Conservation (phyloP, 169 alveolate species). For the Eimeria necatrix region DNA sequence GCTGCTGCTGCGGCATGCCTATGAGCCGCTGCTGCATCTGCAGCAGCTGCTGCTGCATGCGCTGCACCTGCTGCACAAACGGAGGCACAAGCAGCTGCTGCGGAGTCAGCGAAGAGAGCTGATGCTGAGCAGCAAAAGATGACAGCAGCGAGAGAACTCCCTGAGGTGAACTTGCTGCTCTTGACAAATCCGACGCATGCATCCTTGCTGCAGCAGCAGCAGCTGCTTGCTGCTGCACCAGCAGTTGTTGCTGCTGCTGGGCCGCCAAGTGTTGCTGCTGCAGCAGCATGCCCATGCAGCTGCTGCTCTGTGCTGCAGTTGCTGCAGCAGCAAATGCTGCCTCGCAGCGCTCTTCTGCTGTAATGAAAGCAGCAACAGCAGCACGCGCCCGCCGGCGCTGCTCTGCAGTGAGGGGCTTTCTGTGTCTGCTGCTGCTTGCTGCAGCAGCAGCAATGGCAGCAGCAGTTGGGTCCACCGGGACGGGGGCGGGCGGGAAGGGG, state of each 20-base stretch:
- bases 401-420: neutral
- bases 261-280: slow-evolving; percentile 18
- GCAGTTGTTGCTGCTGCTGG: slow-evolving; percentile 18
- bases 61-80: slow-evolving; percentile 10
- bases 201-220: slow-evolving; percentile 67
- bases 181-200: slow-evolving; percentile 13
- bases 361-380: slow-evolving; percentile 38
- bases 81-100: slow-evolving; percentile 68
- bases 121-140: slow-evolving; percentile 34
- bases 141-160: neutral
- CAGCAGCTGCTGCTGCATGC: slow-evolving; percentile 59
- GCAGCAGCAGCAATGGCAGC: slow-evolving; percentile 44
- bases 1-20: slow-evolving; percentile 18
- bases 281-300: slow-evolving; percentile 46
- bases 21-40: slow-evolving; percentile 63
- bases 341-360: slow-evolving; percentile 56
- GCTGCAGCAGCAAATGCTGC: slow-evolving; percentile 56
- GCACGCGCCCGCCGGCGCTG: slow-evolving; percentile 28
- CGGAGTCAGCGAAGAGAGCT: slow-evolving; percentile 33
- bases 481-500: slow-evolving; percentile 12
- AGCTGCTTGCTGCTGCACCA: slow-evolving; percentile 58
- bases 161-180: slow-evolving; percentile 29
- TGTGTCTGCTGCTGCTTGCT: neutral
- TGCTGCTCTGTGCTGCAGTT: slow-evolving; percentile 43
- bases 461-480: slow-evolving; percentile 58